Evolutionary conservation across 768 basidiomycete species (phyloP), one percentile per base, ranked within the genome.

Genomic region (Agaricus blazei): DNA sequence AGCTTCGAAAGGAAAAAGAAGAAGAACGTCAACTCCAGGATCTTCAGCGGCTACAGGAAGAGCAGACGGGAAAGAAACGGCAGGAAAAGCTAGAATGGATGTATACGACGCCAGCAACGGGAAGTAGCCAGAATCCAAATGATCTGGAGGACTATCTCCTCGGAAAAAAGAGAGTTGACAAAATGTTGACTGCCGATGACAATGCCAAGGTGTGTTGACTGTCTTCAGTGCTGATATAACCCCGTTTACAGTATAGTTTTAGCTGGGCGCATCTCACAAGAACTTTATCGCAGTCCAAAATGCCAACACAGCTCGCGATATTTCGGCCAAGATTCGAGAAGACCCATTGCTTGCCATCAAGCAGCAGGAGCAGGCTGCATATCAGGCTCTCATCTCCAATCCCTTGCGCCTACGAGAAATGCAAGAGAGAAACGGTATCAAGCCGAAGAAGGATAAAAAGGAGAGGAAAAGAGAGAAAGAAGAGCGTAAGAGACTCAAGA

Each of bases 61-160:
- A 91, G 61, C 85, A 95, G 60, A 98, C 96, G 9, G 96, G 96
- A 34, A 93, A 88, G 77, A 97, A 95, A 72, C 76, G 91, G 60
- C 84, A 88, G 50, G 95, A 98, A 72, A 93, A 93, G 67, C 69
- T 99, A 48, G 97, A 99, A 68, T 99, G 97, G 97, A 96, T 99
- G 93, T 99, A 98, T 73, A 77, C 96, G n/a, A 97, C 96, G 1
- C 97, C 97, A 3, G 92, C 93, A 1, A 86, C 88, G 3, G 95
- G 95, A n/a, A 87, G 79, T 58, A 87, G 75, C 51, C 83, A 89
- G 62, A 94, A 93, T 65, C 68, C 88, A 31, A 96, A 93, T 62
- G 96, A 98, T 59, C 70, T 98, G 61, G 97, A 99, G 74, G 93
- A 95, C 63, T 99, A 99, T 68, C 74, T 99, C 1, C 78, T 99